Percentiles rank a stretch among this genome's conserved stretches.
phyloP scores from a whole-genome alignment of 768 basidiomycete genomes.

The Mycena vitilis region DNA sequence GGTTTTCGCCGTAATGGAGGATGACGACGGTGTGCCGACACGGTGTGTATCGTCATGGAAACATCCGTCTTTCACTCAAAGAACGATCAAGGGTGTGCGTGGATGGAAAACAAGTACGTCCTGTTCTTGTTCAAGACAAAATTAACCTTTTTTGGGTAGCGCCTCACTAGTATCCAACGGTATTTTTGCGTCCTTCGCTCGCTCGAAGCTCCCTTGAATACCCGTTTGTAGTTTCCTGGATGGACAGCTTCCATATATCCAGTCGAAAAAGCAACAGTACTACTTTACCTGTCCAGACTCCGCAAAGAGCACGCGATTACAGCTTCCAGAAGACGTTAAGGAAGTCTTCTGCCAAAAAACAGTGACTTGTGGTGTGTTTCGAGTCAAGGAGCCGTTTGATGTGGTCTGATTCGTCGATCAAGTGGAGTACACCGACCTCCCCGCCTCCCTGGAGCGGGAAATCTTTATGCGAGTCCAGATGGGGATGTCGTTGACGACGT shows the following conservation, averaged over 20 bases:
- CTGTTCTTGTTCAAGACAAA: constrained; percentile 16
- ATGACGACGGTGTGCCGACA: constrained; percentile 58
- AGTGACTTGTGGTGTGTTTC: constrained; percentile 73
- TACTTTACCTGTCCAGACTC: constrained; percentile 69
- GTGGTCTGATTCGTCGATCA: not conserved
- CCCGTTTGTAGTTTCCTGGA: constrained; percentile 67
- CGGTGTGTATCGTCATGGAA: not conserved
- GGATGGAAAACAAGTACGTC: constrained; percentile 84
- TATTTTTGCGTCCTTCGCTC: not conserved
- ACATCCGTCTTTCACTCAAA: not conserved
- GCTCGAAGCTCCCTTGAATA: not conserved
- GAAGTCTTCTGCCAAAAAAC: constrained; percentile 62
- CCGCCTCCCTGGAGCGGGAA: constrained; percentile 73
- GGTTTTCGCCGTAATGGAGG: constrained; percentile 71
- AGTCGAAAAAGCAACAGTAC: constrained; percentile 66
- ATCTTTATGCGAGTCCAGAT: constrained; percentile 88
- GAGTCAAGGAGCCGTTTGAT: not conserved
- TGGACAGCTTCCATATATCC: constrained; percentile 64
- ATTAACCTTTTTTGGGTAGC: constrained; percentile 49
- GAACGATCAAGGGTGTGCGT: constrained; percentile 60
- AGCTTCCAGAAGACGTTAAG: constrained; percentile 67
- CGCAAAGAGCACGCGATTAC: constrained; percentile 55
- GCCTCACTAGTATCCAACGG: constrained; percentile 61
- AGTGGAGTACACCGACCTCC: constrained; percentile 78
- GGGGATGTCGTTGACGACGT: constrained; percentile 81